Evolutionary conservation across 495 filamentous ascomycete species (phyloP), one percentile per base, ranked within the genome.

Genomic region (Aspergillus nanangensis): DNA sequence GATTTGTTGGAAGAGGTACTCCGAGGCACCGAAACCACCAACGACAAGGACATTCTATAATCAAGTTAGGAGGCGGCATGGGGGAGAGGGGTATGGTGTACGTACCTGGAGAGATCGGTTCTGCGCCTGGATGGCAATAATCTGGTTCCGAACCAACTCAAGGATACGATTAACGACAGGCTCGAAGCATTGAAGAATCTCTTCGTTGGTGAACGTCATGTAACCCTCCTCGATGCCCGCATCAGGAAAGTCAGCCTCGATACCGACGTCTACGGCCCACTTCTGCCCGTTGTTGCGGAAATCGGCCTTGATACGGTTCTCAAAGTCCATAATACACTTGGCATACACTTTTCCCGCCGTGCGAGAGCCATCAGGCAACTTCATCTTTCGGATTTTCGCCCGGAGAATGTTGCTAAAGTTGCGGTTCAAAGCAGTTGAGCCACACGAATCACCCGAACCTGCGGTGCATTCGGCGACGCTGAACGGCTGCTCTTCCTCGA

Each of bases 281-380:
- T 88, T 88, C 57, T 87, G 83, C 8, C 85, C 82, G 52, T 88
- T 89, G 62, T 88, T 88, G 36, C 85, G 78, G 78, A 89, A 89
- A 57, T 88, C 85, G 23, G 85, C 85, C 62, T 89, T 89, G 68
- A 89, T 87, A 36, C 85, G 72, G 63, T 89, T 88, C 67, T 89
- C 85, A 56, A 89, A 89, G 62, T 89, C 85, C 83, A 87, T 88
- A 51, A 89, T 88, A 67, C 85, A 89, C 61, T 88, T 88, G 32
- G 85, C 84, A 54, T 89, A 89, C 11, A 89, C 84, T 62, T 83
- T 84, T 23, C 85, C 84, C 15, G 85, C 85, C 19, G 82, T 87
- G 47, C 78, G 82, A 17, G 84, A 87, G 13, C 84, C 85, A 60
- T 87, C 84, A 0, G 85, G 85, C n/a, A 89, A 69, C 61, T 89